These are phyloP conservation scores for Sporodiniella umbellata DNA, from an alignment of 371 early-diverging fungal genomes.

Conservation along the genomic window DNA sequence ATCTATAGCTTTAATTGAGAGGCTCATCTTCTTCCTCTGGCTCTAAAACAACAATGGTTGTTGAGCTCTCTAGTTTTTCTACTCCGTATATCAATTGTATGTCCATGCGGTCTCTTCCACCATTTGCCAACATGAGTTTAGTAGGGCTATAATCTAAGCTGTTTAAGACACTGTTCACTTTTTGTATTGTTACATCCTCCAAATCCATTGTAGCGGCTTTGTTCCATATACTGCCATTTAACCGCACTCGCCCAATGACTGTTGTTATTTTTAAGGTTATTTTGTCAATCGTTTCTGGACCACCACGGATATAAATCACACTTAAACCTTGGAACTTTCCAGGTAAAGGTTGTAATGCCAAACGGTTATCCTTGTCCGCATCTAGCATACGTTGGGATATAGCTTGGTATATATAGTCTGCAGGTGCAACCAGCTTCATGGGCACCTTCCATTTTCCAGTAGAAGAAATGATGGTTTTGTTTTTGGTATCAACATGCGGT, in stretches of 20 bases:
- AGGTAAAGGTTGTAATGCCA: constrained; percentile 31
- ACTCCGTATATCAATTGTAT: constrained; percentile 23
- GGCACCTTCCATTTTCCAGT: constrained; percentile 27
- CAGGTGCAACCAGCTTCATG: constrained; percentile 25
- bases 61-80: constrained; percentile 11
- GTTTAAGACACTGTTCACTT: constrained; percentile 37
- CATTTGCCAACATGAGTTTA: constrained; percentile 31
- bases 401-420: constrained; percentile 30
- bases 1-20: background rate
- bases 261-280: constrained; percentile 26
- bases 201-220: constrained; percentile 11
- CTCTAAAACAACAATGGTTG: constrained; percentile 34
- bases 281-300: constrained; percentile 19
- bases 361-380: constrained; percentile 11
- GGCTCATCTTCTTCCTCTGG: constrained; percentile 32
- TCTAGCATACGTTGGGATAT: constrained; percentile 19
- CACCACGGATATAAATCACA: constrained; percentile 54
- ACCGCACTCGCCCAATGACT: constrained; percentile 19
- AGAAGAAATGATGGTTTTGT: constrained; percentile 30
- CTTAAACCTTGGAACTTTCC: constrained; percentile 57
- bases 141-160: constrained; percentile 33
- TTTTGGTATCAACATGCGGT: constrained; percentile 34
- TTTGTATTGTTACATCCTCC: constrained; percentile 20
- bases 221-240: constrained; percentile 7
- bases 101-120: constrained; percentile 36